Evolutionary conservation across 208 protist genomes (phyloP), one percentile per base, ranked within the genome.

Genomic region (Trypanosoma mega): DNA sequence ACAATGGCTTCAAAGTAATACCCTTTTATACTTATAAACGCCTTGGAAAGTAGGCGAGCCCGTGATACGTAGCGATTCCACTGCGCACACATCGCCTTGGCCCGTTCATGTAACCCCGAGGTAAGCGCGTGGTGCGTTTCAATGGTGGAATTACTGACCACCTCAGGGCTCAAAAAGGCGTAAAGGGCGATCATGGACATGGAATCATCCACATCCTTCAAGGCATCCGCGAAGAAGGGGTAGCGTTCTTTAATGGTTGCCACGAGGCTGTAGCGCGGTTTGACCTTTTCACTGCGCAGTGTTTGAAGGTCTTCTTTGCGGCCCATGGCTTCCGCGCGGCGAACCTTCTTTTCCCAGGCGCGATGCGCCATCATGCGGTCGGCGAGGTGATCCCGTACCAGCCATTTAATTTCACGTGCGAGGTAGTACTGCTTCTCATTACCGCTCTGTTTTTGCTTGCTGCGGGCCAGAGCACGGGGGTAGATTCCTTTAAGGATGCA

Each of bases 401-500:
- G 81, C 84, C 94, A 99, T 64, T 92, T 87, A 66, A 99, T 99
- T 81, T 99, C 98, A 37, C 98, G 98, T 16, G 82, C 92, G 44
- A 97, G 82, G 76, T 99, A 99, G 82, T 99, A 99, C 36, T 98
- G 97, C 74, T 98, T 99, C 31, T 97, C 89, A 36, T 90, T 87
- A 7, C 82, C 83, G 63, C 82, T 96, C 62, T 96, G 77, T 76
- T 98, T 97, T 78, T 98, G 97, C 63, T 96, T 88, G 76, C 87
- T 96, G 63, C 97, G 97, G 50, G 69, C 74, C 29, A 98, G 97
- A 24, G 97, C 94, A 24, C 98, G 94, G 5, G 98, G 98, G 79
- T 98, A 99, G 60, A 99, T 96, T 39, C 98, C 98, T 70, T 99
- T 99, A 31, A 99, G 85, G 46, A 99, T 99, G 81, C 97, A 99